A percentile compares a stretch with the other conserved stretches of the same genome.
Conservation (phyloP, 306 rosid genomes). For the Fagus sylvatica region DNA sequence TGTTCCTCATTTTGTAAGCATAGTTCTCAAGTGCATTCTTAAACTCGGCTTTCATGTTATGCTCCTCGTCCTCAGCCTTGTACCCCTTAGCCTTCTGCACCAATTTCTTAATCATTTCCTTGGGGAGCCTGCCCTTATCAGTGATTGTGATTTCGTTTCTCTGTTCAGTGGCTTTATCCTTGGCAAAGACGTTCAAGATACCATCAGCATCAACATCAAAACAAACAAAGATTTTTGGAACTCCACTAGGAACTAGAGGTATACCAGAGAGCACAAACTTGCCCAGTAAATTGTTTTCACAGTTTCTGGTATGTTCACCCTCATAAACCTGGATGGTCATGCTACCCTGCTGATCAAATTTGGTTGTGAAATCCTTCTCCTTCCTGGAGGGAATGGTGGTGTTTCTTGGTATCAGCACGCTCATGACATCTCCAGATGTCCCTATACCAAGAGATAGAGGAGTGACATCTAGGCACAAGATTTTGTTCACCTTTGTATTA, state of each 20-base stretch:
- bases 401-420: conserved; percentile 49
- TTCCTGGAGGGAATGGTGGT: conserved; percentile 51
- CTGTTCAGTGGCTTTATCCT: conserved; percentile 53
- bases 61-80: conserved; percentile 51
- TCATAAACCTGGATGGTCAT: conserved; percentile 39
- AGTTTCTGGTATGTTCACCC: conserved; percentile 47
- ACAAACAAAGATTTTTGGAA: conserved; percentile 40
- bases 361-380: conserved; percentile 48
- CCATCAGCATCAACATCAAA: conserved; percentile 47
- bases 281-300: conserved; percentile 53
- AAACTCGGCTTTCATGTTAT: conserved; percentile 51
- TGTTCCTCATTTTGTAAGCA: conserved; percentile 55
- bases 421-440: conserved; percentile 47
- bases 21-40: conserved; percentile 51
- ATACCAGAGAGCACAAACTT: conserved; percentile 52
- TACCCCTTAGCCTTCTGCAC: conserved; percentile 51
- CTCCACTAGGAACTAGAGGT: conserved; percentile 52
- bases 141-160: conserved; percentile 52
- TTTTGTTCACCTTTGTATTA: conserved; percentile 42
- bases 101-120: conserved; percentile 52
- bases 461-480: conserved; percentile 46
- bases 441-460: conserved; percentile 52
- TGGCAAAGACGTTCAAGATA: conserved; percentile 47
- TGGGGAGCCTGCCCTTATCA: conserved; percentile 50
- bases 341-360: conserved; percentile 42